Evolutionary conservation across 768 basidiomycete species (phyloP), one percentile per base, ranked within the genome.

Genomic region (Lepiota subincarnata): DNA sequence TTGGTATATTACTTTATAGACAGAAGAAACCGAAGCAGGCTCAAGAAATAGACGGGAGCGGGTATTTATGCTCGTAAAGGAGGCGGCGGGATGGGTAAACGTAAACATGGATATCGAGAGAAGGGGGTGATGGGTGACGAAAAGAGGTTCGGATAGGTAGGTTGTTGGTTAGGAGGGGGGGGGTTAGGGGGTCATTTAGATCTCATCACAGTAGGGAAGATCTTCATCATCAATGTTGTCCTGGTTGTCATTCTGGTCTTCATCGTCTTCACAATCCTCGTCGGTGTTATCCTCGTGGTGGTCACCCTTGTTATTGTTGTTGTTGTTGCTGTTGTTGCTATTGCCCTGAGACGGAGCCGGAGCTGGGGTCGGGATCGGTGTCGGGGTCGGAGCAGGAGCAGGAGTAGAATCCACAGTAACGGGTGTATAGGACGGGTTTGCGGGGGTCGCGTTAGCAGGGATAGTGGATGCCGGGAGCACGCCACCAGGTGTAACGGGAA

Each of bases 131-230:
- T 8, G 16, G 8, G 48, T 36, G 3, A n/a, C 18, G 34, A 28
- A 39, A 38, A 6, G 20, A 47, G n/a, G 12, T 10, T 13, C 16
- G 41, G 41, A 28, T n/a, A 11, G 14, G n/a, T n/a, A 31, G 31
- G 7, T 3, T 28, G 26, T 28, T 28, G 31, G 10, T 31, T 6
- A 11, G 10, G 31, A 43, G 18, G 28, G 24, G 22, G 11, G 24
- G 13, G 20, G 40, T 13, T 18, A 11, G 11, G 24, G 13, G 20
- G 40, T 13, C 26, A 11, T 48, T 67, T 64, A 74, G 59, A 75
- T 66, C 69, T 81, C 75, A 57, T 82, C 78, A 65, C 81, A 83
- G 60, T 56, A 82, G 39, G 79, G 79, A 13, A 80, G 62, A 58
- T 74, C 70, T 6, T 73, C 73, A 48, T 74, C 74, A 36, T 72